Base-by-base conservation (phyloP, 768 basidiomycete genomes). In the Tylopilus sp. region DNA sequence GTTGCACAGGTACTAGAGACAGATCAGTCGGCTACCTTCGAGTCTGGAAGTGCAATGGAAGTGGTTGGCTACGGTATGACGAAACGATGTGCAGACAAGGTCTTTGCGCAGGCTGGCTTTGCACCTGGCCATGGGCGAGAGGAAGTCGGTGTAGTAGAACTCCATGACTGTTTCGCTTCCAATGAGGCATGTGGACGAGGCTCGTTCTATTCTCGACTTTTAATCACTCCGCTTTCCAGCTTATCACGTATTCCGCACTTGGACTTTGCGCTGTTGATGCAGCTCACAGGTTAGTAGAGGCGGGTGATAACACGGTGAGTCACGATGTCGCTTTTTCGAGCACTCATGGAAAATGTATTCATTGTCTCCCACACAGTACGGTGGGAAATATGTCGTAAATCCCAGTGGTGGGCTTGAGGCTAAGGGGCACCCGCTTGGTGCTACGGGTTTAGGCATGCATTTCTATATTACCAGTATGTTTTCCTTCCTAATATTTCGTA, bases 381-480 rank as follows among this genome's bases (percentile, higher is more conserved):
- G 87, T 19, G 90, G 92, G 6, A 89, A 89, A 69, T 93, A 81
- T 45, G 87, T 93, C 17, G 72, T 93, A 31, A 92, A 93, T 59
- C 88, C 91, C 1, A 88, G 85, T 46, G 91, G 91, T 24, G 91
- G 91, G 0, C 77, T 93, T 16, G 88, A 93, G 64, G 87, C 89
- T n/a, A 93, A 92, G 64, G 91, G 91, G 3, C 89, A 92, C 63
- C 90, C 91, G 3, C 77, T 92, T 19, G 89, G 89, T 34, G 88
- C 89, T 1, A 90, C 87, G 17, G 89, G 89, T 2, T 71, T 92
- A 14, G 89, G 86, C 25, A 91, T 91, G 89, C 89, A 92, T 65
- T 90, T 90, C 70, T 91, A 89, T 63, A 87, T 91, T 56, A 80
- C 84, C 61, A 89, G 87, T 87, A 63, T 38, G 84, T 69, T 17